These are phyloP conservation scores for Eimeria maxima DNA, from an alignment of 169 alveolate genomes.

Conservation along the genomic window DNA sequence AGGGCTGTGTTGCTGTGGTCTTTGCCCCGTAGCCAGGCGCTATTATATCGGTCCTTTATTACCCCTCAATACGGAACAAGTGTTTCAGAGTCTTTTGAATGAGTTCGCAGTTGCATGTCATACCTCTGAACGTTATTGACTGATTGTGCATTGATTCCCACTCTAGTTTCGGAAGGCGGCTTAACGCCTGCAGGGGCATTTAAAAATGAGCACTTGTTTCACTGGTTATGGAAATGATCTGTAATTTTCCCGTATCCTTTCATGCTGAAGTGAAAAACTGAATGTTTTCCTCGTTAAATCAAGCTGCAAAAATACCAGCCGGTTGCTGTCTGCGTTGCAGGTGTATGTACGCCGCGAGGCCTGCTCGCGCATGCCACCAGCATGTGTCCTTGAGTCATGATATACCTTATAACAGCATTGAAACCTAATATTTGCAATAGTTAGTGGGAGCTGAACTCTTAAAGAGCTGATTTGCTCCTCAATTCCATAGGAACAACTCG, in stretches of 20 bases:
- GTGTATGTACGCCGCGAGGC: background rate
- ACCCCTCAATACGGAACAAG: background rate
- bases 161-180: background rate
- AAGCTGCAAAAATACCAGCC: background rate
- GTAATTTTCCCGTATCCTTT: background rate
- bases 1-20: background rate
- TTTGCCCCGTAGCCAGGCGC: background rate
- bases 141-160: background rate
- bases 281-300: too few species aligned
- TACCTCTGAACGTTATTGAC: background rate
- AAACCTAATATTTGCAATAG: too few species aligned
- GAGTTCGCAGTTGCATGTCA: background rate
- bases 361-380: background rate
- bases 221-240: background rate
- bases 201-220: background rate
- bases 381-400: background rate
- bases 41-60: background rate
- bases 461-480: background rate
- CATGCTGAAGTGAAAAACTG: background rate
- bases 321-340: background rate
- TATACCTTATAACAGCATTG: background rate
- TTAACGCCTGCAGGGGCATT: background rate
- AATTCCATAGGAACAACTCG: background rate
- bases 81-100: background rate
- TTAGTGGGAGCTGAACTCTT: background rate